Conservation (phyloP, 163 green algal genomes). For the Scenedesmus sp. region DNA sequence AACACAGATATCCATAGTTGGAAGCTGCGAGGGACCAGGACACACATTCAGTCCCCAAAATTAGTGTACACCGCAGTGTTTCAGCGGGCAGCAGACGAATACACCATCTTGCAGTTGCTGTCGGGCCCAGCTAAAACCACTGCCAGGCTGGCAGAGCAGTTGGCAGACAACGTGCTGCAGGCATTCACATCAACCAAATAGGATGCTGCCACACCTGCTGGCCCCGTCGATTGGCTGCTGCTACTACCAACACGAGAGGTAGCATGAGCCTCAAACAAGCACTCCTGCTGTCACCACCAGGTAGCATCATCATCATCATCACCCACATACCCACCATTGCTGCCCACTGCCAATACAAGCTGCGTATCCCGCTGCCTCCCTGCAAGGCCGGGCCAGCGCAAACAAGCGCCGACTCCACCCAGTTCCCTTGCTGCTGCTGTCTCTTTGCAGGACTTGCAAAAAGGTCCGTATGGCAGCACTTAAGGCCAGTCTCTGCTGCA, state of each 20-base stretch:
- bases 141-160: neutral
- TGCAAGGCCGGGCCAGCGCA: neutral
- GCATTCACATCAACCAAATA: neutral
- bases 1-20: neutral
- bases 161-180: neutral
- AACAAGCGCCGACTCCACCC: neutral
- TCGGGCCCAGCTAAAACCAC: neutral
- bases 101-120: constrained; percentile 17
- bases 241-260: neutral
- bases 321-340: constrained; percentile 7
- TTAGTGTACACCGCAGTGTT: constrained; percentile 21
- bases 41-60: constrained; percentile 4
- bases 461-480: neutral
- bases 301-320: constrained; percentile 9
- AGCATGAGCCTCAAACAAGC: neutral
- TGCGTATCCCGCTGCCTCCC: neutral
- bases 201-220: neutral
- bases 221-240: neutral
- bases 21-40: neutral
- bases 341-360: constrained; percentile 4
- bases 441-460: neutral
- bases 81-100: constrained; percentile 25
- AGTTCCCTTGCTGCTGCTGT: neutral
- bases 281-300: neutral
- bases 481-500: neutral